These are phyloP conservation scores for Talaromyces borbonicus DNA, from an alignment of 495 filamentous ascomycete species.

Conservation along the genomic window DNA sequence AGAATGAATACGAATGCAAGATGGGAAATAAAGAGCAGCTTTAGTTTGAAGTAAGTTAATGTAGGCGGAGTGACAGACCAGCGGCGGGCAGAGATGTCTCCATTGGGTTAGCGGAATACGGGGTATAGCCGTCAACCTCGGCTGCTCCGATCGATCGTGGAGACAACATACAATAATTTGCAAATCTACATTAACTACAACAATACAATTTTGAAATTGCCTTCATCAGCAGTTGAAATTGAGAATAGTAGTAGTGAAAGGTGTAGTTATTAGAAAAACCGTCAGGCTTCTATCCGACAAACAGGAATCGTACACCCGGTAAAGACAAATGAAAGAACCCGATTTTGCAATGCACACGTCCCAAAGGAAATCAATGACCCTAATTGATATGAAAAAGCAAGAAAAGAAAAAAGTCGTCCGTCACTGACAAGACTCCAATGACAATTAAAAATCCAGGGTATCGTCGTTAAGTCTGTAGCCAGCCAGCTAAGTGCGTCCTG, in stretches of 20 bases:
- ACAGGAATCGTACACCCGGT: no score
- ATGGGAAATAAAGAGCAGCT: constrained; percentile 11
- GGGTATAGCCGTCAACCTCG: constrained; percentile 6
- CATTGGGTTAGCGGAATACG: constrained; percentile 5
- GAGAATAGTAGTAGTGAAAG: no score
- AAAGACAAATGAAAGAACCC: no score
- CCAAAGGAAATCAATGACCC: constrained; percentile 19
- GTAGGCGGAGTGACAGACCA: constrained; percentile 10
- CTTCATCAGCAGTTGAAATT: no score
- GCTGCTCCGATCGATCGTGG: constrained; percentile 9
- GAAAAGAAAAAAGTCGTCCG: constrained; percentile 10
- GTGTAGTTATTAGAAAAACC: no score
- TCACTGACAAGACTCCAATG: constrained; percentile 20
- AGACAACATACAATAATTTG: constrained; percentile 2
- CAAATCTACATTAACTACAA: not conserved
- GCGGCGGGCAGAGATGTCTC: not conserved
- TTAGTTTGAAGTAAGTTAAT: constrained; percentile 18
- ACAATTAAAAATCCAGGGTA: constrained; percentile 8
- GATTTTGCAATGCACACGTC: no score
- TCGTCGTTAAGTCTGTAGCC: constrained; percentile 6
- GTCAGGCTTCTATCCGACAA: no score
- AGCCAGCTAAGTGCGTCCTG: constrained; percentile 4
- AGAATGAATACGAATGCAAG: constrained; percentile 8
- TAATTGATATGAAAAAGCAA: constrained; percentile 12
- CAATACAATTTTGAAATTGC: no score